Conservation (phyloP, 2,329 filamentous ascomycete species). For the Cercospora citrullina region DNA sequence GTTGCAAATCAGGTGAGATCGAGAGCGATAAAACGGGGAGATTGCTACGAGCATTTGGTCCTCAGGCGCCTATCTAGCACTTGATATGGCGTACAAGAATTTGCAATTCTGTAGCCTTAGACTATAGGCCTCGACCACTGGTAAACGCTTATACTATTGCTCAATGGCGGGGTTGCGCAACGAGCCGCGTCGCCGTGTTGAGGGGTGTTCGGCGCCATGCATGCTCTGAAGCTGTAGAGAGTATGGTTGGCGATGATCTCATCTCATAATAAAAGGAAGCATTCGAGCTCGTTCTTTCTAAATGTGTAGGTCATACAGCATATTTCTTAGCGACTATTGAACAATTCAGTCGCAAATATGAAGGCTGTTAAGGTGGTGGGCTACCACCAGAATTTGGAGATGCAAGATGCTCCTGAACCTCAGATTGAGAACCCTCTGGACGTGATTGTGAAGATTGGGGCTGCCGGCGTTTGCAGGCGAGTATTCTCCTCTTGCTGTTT, state of each 20-base stretch:
- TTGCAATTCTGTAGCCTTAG: neutral
- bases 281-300: neutral
- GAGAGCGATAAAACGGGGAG: neutral
- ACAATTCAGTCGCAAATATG: constrained; percentile 16
- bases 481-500: neutral
- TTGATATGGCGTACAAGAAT: neutral
- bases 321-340: neutral
- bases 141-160: constrained; percentile 5
- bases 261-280: neutral
- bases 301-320: neutral
- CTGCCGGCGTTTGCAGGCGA: constrained; percentile 31
- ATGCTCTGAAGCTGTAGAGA: constrained; percentile 6
- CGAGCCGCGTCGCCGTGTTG: constrained; percentile 8
- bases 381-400: constrained; percentile 30
- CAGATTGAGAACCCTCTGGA: constrained; percentile 29
- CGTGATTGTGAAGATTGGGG: constrained; percentile 34
- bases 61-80: neutral
- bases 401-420: constrained; percentile 29
- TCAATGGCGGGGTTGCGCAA: neutral
- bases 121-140: neutral
- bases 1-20: neutral
- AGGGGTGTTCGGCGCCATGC: constrained; percentile 6
- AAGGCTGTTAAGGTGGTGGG: constrained; percentile 31
- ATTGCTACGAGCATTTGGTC: neutral
- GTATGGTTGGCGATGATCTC: constrained; percentile 1